These are phyloP conservation scores for Patellaria atrata DNA, from an alignment of 495 filamentous ascomycete genomes.

Conservation along the genomic window DNA sequence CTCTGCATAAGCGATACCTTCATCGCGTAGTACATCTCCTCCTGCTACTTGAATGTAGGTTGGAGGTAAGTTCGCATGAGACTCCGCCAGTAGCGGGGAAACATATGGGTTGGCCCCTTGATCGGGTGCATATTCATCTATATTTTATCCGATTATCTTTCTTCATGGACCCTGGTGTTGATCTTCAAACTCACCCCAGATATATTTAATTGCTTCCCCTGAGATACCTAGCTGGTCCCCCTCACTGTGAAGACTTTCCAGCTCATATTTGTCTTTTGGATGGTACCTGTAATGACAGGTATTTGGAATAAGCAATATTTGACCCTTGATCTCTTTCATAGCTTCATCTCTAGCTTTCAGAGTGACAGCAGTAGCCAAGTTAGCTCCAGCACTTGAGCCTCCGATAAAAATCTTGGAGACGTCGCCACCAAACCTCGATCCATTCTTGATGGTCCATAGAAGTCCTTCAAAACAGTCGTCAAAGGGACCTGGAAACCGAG, in stretches of 20 bases:
- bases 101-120: neutral
- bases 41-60: constrained; percentile 1
- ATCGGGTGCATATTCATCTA: constrained; percentile 1
- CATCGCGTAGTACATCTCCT: neutral
- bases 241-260: too few relatives aligned
- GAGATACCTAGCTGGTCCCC: too few relatives aligned
- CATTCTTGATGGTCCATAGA: neutral
- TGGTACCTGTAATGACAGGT: neutral
- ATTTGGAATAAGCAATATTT: neutral
- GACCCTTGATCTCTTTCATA: neutral
- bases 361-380: neutral
- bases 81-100: neutral
- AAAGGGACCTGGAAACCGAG: neutral
- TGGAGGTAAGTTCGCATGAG: neutral
- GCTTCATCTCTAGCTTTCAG: constrained; percentile 1
- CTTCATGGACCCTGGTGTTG: too few relatives aligned
- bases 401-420: neutral
- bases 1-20: neutral
- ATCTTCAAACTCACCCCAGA: too few relatives aligned
- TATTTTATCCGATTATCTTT: neutral
- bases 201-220: too few relatives aligned
- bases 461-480: constrained; percentile 1
- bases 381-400: neutral
- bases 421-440: neutral
- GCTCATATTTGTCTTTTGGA: constrained; percentile 1